Evolutionary conservation across 495 filamentous ascomycete genomes (phyloP).

Genomic region (Geoglossum glabrum): DNA sequence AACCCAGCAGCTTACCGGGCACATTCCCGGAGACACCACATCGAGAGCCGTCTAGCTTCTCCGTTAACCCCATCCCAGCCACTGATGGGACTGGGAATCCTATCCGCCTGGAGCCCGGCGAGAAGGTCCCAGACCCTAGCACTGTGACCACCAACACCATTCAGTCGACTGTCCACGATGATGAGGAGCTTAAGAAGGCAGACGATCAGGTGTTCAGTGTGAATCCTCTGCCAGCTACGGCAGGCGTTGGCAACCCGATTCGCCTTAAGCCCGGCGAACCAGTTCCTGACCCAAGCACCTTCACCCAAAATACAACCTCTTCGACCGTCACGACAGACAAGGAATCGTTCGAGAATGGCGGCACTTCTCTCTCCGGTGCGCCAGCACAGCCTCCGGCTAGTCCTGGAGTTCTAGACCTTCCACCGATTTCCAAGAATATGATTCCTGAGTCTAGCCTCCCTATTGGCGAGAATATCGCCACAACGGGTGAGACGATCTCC

Average conservation of each 20-base stretch:
- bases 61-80: conserved; percentile 59
- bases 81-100: conserved; percentile 62
- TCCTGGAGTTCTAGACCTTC: conserved; percentile 35
- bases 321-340: conserved; percentile 54
- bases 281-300: conserved; percentile 14
- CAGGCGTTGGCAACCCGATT: conserved; percentile 8
- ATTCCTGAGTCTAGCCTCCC: conserved; percentile 80
- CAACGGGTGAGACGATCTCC: conserved; percentile 35
- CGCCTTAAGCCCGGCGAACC: conserved; percentile 6
- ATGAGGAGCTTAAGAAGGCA: conserved; percentile 11
- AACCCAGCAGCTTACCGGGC: conserved; percentile 37
- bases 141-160: conserved; percentile 27
- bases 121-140: conserved; percentile 48
- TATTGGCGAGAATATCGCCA: conserved; percentile 26
- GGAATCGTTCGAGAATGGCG: conserved; percentile 65
- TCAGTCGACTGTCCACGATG: conserved; percentile 20
- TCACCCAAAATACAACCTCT: conserved; percentile 33
- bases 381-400: conserved; percentile 28
- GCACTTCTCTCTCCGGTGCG: conserved; percentile 28
- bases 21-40: conserved; percentile 65
- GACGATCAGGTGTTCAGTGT: conserved; percentile 13
- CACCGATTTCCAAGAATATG: conserved; percentile 39
- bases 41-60: conserved; percentile 34
- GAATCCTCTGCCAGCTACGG: conserved; percentile 8
- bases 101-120: conserved; percentile 55